Percentiles rank a stretch among this genome's conserved stretches.
phyloP scores from a whole-genome alignment of 345 rosid genomes.

The Cardamine occulta region DNA sequence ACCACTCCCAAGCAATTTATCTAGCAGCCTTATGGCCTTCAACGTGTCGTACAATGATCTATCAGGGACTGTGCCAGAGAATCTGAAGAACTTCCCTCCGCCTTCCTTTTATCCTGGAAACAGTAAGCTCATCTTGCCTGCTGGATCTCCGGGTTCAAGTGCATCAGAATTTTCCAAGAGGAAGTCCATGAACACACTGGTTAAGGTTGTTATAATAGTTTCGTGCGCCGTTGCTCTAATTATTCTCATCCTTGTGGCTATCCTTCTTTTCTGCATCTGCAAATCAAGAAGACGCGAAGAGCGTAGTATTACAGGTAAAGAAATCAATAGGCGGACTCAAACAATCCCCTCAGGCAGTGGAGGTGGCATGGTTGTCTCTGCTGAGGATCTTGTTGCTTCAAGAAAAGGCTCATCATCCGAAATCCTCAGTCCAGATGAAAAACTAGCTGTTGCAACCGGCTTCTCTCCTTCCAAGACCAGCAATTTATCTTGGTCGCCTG shows the following conservation, averaged over 20 bases:
- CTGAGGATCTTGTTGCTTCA: slow-evolving; percentile 80
- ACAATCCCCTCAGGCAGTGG: slow-evolving; percentile 65
- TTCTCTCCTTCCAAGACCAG: slow-evolving; percentile 91
- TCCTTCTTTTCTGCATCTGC: slow-evolving; percentile 66
- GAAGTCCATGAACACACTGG: slow-evolving; percentile 55
- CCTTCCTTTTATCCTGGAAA: slow-evolving; percentile 95
- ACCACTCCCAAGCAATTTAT: slow-evolving; percentile 72
- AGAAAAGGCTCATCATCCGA: slow-evolving; percentile 85
- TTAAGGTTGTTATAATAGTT: slow-evolving; percentile 73
- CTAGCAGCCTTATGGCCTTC: slow-evolving; percentile 61
- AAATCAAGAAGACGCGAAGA: slow-evolving; percentile 59
- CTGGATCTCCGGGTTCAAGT: slow-evolving; percentile 53
- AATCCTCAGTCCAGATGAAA: slow-evolving; percentile 78
- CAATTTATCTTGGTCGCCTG: slow-evolving; percentile 88
- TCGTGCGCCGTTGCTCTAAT: slow-evolving; percentile 73
- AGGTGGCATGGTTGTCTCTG: slow-evolving; percentile 73
- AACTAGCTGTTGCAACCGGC: slow-evolving; percentile 63
- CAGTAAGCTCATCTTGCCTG: slow-evolving; percentile 57
- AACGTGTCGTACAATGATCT: slow-evolving; percentile 87
- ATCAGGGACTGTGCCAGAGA: slow-evolving; percentile 90
- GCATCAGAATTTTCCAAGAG: slow-evolving; percentile 52
- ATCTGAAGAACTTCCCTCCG: slow-evolving; percentile 67
- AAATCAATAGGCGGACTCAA: slow-evolving; percentile 47
- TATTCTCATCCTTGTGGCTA: slow-evolving; percentile 73
- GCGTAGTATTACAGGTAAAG: slow-evolving; percentile 53